phyloP scores from a whole-genome alignment of 805 yeast species.

The Wickerhamomyces alni region DNA sequence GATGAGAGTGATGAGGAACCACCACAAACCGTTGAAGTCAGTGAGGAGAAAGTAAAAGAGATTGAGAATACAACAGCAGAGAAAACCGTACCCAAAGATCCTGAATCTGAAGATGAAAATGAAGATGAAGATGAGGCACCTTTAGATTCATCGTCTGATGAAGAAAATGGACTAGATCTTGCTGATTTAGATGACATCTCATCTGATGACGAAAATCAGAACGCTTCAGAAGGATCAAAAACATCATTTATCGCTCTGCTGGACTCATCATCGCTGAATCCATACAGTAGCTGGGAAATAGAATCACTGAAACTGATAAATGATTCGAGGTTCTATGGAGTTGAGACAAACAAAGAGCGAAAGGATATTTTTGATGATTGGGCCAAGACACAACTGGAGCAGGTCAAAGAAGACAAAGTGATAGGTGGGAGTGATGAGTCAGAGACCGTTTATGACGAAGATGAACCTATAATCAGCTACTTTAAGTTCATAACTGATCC shows the following conservation, averaged over 20 bases:
- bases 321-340: slow-evolving; percentile 35
- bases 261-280: slow-evolving; percentile 29
- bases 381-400: slow-evolving; percentile 23
- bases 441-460: not conserved
- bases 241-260: slow-evolving; percentile 30
- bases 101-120: not conserved
- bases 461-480: slow-evolving; percentile 17
- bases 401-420: slow-evolving; percentile 1
- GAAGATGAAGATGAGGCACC: not conserved
- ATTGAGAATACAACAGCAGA: slow-evolving; percentile 1
- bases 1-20: slow-evolving; percentile 3
- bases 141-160: slow-evolving; percentile 12
- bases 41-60: not conserved
- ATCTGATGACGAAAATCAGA: slow-evolving; percentile 17
- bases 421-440: not conserved
- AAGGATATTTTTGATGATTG: slow-evolving; percentile 40
- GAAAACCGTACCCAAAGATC: not conserved
- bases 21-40: too few species aligned
- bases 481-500: slow-evolving; percentile 21
- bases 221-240: slow-evolving; percentile 3
- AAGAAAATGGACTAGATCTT: slow-evolving; percentile 18
- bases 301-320: slow-evolving; percentile 34
- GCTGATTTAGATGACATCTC: slow-evolving; percentile 14
- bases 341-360: slow-evolving; percentile 30
- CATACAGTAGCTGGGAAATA: slow-evolving; percentile 41